Conservation (phyloP, 2,329 filamentous ascomycete genomes). For the Hymenotorrendiella dingleyae region DNA sequence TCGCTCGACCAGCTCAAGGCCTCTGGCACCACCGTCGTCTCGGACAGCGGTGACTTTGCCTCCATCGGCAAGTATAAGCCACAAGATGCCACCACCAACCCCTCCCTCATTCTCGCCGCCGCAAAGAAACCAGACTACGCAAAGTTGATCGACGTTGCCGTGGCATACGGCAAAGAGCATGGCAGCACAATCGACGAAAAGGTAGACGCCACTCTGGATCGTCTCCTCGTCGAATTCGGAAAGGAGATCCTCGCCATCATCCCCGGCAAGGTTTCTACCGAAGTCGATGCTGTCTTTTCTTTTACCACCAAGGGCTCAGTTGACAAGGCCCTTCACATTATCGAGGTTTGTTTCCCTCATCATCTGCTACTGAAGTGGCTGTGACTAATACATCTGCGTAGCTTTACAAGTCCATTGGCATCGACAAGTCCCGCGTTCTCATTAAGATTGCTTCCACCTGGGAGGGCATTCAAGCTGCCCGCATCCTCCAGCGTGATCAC, state of each 20-base stretch:
- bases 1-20: constrained; percentile 97
- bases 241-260: constrained; percentile 96
- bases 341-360: constrained; percentile 64
- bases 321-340: constrained; percentile 94
- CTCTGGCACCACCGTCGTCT: constrained; percentile 92
- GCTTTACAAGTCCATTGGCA: constrained; percentile 91
- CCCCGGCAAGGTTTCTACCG: constrained; percentile 96
- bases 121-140: constrained; percentile 98
- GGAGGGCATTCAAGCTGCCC: constrained; percentile 98
- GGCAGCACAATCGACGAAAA: constrained; percentile 67
- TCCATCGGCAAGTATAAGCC: constrained; percentile 93
- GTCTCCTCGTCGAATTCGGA: constrained; percentile 95
- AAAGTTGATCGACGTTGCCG: constrained; percentile 79
- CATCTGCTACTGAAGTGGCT: background rate
- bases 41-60: constrained; percentile 79
- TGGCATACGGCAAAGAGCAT: constrained; percentile 77
- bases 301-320: constrained; percentile 92
- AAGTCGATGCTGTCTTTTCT: constrained; percentile 93
- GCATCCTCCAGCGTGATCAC: constrained; percentile 93
- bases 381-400: constrained; percentile 36
- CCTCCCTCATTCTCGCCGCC: constrained; percentile 93
- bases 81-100: constrained; percentile 99
- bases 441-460: constrained; percentile 99
- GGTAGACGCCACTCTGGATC: constrained; percentile 86
- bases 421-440: constrained; percentile 87